phyloP scores from a whole-genome alignment of 768 basidiomycete genomes.

The Daedaleopsis nitida region DNA sequence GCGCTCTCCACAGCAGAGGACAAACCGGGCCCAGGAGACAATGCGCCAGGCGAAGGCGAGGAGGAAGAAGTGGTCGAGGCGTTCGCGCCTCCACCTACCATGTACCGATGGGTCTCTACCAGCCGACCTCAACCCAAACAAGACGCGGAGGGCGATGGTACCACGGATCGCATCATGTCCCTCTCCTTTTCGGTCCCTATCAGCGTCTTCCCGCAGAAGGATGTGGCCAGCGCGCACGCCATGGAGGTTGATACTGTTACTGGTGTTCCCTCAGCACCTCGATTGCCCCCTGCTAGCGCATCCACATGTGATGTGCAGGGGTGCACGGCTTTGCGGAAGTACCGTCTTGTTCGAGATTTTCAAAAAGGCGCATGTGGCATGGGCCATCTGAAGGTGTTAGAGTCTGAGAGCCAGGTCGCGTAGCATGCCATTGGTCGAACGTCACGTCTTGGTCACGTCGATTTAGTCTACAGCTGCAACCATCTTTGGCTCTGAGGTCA shows the following conservation, averaged over 20 bases:
- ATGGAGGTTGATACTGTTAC: conserved; percentile 26
- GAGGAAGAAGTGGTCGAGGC: conserved; percentile 41
- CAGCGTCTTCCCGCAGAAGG: conserved; percentile 27
- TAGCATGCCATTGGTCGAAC: background rate
- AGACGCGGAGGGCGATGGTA: background rate
- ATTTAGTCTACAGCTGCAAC: background rate
- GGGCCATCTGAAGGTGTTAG: conserved; percentile 59
- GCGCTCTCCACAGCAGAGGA: conserved; percentile 50
- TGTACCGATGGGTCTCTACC: conserved; percentile 76
- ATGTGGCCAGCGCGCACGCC: background rate
- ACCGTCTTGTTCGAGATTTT: conserved; percentile 66
- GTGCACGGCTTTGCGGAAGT: conserved; percentile 58
- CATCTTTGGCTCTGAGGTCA: background rate
- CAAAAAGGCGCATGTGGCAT: conserved; percentile 68
- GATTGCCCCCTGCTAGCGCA: conserved; percentile 1
- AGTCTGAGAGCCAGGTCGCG: conserved; percentile 34
- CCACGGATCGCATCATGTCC: conserved; percentile 35
- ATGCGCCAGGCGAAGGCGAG: conserved; percentile 43
- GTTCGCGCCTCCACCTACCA: conserved; percentile 43
- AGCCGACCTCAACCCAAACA: conserved; percentile 32
- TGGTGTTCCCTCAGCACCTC: conserved; percentile 3
- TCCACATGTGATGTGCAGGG: conserved; percentile 57
- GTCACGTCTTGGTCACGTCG: too few relatives aligned
- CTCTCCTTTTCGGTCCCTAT: conserved; percentile 59
- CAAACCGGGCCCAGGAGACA: conserved; percentile 32